Percentiles rank a stretch among this genome's conserved stretches.
Evolutionary conservation across 257 asterid species (phyloP).

Genomic region (Solanum pimpinellifolium): DNA sequence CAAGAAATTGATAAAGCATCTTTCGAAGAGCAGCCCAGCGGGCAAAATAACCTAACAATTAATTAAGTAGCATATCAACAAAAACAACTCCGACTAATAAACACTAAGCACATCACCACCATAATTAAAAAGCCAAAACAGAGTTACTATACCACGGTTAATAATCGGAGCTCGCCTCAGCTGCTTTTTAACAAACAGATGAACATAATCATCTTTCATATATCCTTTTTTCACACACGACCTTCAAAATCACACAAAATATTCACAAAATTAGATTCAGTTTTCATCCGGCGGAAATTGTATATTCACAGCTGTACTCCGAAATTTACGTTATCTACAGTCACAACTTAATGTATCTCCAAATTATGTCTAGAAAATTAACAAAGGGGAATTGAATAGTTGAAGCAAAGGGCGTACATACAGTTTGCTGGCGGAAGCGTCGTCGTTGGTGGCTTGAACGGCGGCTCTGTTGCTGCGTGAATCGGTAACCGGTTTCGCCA

Average conservation of each 20-base stretch:
- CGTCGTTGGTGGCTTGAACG: constrained; percentile 96
- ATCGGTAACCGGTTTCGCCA: constrained; percentile 55
- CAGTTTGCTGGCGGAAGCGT: constrained; percentile 97
- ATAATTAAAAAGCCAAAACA: background rate
- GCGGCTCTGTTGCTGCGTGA: constrained; percentile 73
- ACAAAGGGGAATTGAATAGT: background rate
- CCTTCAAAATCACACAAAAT: constrained; percentile 21
- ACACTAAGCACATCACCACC: background rate
- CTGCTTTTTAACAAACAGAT: constrained; percentile 71
- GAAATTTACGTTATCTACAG: background rate
- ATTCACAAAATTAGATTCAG: background rate
- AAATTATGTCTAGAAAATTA: background rate
- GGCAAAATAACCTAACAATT: constrained; percentile 69
- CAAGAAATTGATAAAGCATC: constrained; percentile 73
- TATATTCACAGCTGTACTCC: background rate
- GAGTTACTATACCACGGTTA: constrained; percentile 57
- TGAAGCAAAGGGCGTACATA: constrained; percentile 3
- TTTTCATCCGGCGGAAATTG: background rate
- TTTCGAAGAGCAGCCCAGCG: constrained; percentile 84
- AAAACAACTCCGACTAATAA: background rate
- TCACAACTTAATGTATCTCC: background rate
- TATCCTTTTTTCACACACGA: constrained; percentile 86
- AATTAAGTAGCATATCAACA: background rate
- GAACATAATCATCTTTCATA: constrained; percentile 76
- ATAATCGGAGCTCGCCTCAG: constrained; percentile 91